phyloP scores from a whole-genome alignment of 2,329 filamentous ascomycete genomes.

The Neonectria magnoliae region DNA sequence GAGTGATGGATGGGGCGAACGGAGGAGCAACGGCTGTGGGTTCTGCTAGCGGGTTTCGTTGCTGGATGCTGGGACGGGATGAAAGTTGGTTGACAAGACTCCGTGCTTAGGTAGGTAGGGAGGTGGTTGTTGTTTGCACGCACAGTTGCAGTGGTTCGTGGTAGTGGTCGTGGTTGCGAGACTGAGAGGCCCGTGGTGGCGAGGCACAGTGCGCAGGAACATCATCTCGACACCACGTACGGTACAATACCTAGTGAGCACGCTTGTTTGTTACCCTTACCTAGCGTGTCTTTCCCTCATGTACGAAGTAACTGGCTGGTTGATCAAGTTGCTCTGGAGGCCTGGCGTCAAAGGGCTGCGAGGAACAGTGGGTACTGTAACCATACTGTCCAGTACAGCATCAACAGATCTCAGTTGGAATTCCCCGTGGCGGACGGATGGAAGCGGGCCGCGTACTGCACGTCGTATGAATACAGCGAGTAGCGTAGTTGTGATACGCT shows the following conservation, averaged over 20 bases:
- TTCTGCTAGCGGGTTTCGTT: neutral
- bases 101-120: neutral
- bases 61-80: constrained; percentile 1
- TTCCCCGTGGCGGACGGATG: neutral
- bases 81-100: constrained; percentile 9
- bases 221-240: neutral
- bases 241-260: neutral
- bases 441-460: neutral
- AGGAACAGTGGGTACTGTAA: neutral
- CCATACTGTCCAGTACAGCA: neutral
- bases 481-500: neutral
- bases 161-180: constrained; percentile 25
- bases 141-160: constrained; percentile 2
- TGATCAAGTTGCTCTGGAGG: neutral
- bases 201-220: constrained; percentile 40
- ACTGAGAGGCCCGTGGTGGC: constrained; percentile 32
- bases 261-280: neutral
- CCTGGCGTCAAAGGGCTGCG: neutral
- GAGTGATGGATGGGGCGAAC: constrained; percentile 11
- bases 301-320: neutral
- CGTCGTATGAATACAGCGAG: too few relatives aligned
- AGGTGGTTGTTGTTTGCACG: constrained; percentile 12
- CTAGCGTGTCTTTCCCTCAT: neutral
- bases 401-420: neutral
- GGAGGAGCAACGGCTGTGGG: constrained; percentile 10